Evolutionary conservation across 805 yeast species (phyloP).

Genomic region (Candida nonsorbophila): DNA sequence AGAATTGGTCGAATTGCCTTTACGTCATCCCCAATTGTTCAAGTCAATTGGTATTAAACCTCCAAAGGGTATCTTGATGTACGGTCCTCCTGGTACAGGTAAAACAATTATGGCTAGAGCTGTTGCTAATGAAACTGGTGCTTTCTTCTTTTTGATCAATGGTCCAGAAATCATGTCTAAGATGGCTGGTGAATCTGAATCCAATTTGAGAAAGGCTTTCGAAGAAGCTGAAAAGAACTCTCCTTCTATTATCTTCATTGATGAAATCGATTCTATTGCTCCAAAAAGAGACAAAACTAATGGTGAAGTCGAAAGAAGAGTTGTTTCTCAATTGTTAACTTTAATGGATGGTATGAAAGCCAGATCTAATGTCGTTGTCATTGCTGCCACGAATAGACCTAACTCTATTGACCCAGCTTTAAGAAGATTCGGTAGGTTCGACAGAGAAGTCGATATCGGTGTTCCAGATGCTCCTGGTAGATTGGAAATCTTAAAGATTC

Average conservation of each 20-base stretch:
- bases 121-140: slow-evolving; percentile 99
- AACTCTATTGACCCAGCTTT: slow-evolving; percentile 82
- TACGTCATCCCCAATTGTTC: slow-evolving; percentile 97
- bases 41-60: slow-evolving; percentile 98
- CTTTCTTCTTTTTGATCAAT: slow-evolving; percentile 94
- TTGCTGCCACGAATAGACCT: slow-evolving; percentile 94
- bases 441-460: slow-evolving; percentile 82
- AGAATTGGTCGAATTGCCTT: slow-evolving; percentile 95
- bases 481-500: slow-evolving; percentile 92
- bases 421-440: slow-evolving; percentile 82
- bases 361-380: slow-evolving; percentile 95
- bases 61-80: slow-evolving; percentile 96
- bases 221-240: slow-evolving; percentile 99
- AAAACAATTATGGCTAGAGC: slow-evolving; percentile 99
- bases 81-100: slow-evolving; percentile 99
- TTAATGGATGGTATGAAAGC: slow-evolving; percentile 99
- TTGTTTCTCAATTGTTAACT: slow-evolving; percentile 94
- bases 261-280: slow-evolving; percentile 97
- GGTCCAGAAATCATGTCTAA: slow-evolving; percentile 99
- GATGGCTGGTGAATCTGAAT: slow-evolving; percentile 99
- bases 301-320: slow-evolving; percentile 99
- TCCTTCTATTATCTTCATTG: slow-evolving; percentile 95
- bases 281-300: slow-evolving; percentile 99
- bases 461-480: slow-evolving; percentile 98
- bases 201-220: slow-evolving; percentile 94